Evolutionary conservation across 805 yeast genomes (phyloP), one percentile per base, ranked within the genome.

Genomic region (Torulaspora quercuum): DNA sequence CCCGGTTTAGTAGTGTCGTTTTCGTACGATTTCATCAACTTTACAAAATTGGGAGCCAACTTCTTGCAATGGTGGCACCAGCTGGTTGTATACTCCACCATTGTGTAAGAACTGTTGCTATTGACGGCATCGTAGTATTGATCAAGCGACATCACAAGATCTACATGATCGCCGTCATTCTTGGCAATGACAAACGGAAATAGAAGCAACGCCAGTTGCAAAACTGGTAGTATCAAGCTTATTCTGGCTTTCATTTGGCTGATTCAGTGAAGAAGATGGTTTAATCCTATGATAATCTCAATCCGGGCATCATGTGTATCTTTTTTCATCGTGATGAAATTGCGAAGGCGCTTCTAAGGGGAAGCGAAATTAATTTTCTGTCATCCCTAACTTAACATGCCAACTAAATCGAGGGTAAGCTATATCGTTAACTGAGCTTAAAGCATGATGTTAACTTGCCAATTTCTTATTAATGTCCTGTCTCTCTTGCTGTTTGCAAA

Each of bases 51-150:
- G 5, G 86, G 86, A 55, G 65, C 68, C 50, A 80, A 53, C 23
- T 64, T 66, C 53, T 73, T 74, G 54, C 88, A 80, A 55, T 80
- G 86, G 23, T 77, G 64, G 57, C 88, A 80, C 88, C 88, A 80
- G 35, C 75, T 77, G 7, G 88, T 84, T 49, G 72, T 79, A 47
- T 57, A 61, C 29, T 62, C 62, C 2, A 62, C 58, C 23, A 62
- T 49, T 2, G 63, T 57, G 37, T 53, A 62, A 5, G 58, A 40
- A 13, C 49, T 44, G 8, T 42, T 45, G 20, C 42, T 46, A 37
- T 59, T 55, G 6, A 46, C 50, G 6, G 42, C 39, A 18, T 58
- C 55, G 29, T 57, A 59, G 34, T 55, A 61, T 11, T 57, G 50
- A 13, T 49, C 55, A n/a, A 46, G 35, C 14, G 53, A 48, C 32